These are phyloP conservation scores for Fusarium penzigii DNA, from an alignment of 2,329 filamentous ascomycete genomes.

Conservation along the genomic window DNA sequence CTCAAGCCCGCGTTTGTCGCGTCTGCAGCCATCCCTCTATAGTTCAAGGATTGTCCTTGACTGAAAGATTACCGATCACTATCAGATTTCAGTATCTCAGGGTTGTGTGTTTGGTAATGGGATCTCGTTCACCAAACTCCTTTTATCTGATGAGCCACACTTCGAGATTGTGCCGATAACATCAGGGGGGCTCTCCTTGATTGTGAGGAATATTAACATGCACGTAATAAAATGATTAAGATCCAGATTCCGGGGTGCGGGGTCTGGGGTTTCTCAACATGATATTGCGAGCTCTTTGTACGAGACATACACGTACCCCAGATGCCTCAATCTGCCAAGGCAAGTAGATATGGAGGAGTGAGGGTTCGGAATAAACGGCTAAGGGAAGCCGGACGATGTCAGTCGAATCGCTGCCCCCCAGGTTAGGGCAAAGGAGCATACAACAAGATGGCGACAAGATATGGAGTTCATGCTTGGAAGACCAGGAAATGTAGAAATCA, in stretches of 20 bases:
- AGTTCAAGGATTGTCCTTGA: conserved; percentile 18
- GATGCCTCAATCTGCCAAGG: neutral
- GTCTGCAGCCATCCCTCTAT: conserved; percentile 16
- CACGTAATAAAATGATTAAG: conserved; percentile 17
- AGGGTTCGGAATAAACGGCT: too few relatives aligned
- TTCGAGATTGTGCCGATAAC: conserved; percentile 9
- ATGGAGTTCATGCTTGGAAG: neutral
- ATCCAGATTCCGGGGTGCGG: conserved; percentile 3
- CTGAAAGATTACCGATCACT: conserved; percentile 6
- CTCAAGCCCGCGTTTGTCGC: conserved; percentile 19
- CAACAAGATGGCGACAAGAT: neutral
- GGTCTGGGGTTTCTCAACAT: conserved; percentile 1
- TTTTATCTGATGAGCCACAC: conserved; percentile 18
- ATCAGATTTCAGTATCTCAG: conserved; percentile 6
- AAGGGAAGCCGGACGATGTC: too few relatives aligned
- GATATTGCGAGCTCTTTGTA: neutral
- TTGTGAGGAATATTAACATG: conserved; percentile 16
- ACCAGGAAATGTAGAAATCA: neutral
- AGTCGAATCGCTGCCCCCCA: too few relatives aligned
- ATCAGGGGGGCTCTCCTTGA: neutral
- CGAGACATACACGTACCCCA: neutral
- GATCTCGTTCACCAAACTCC: conserved; percentile 1
- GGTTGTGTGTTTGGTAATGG: conserved; percentile 7
- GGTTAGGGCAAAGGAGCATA: neutral
- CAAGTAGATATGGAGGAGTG: neutral